Evolutionary conservation across 345 rosid genomes (phyloP), one percentile per base, ranked within the genome.

Genomic region (Abelmoschus esculentus): DNA sequence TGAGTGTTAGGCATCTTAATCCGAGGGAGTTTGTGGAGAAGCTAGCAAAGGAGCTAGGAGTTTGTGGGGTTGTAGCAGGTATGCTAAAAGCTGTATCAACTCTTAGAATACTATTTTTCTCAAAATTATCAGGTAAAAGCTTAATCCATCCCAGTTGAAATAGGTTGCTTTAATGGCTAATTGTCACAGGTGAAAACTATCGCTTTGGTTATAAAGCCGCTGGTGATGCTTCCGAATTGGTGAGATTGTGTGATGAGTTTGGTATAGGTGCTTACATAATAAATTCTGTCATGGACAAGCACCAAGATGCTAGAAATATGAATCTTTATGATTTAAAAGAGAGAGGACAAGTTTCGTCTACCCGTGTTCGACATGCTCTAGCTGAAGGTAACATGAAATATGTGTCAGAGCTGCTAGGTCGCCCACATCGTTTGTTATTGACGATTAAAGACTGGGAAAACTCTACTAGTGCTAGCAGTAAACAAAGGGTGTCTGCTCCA

Each of bases 11-110:
- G 52, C 90, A 82, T 73, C 97, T 95, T 78, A 83, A 83, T 67
- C 96, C 99, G 1, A 81, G 70, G 3, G 86, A 87, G 52, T 95
- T 95, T 86, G 97, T 95, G 61, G 96, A 95, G 87, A 95, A 95
- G 83, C 78, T 95, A 36, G 81, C 90, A 5, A 82, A 76, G 70
- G 99, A 95, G 76, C 88, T 88, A 12, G 78, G 82, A 69, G 93
- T 93, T 7, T 68, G 78, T 58, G 97, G 97, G 69, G 93, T 91
- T 78, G 96, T 95, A 50, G 96, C 97, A 71, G 98, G 97, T 93
- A 76, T 77, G 60, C 38, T 54, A 36, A 34, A 44, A 52, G 58
- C 67, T 55, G 49, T 65, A 6, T 49, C 5, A 17, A 11, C 19
- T 52, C 13, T 60, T 61, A 36, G 14, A 1, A 28, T 13, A 7